Base-by-base conservation (phyloP, 768 basidiomycete species). In the Leccinum imitatum region DNA sequence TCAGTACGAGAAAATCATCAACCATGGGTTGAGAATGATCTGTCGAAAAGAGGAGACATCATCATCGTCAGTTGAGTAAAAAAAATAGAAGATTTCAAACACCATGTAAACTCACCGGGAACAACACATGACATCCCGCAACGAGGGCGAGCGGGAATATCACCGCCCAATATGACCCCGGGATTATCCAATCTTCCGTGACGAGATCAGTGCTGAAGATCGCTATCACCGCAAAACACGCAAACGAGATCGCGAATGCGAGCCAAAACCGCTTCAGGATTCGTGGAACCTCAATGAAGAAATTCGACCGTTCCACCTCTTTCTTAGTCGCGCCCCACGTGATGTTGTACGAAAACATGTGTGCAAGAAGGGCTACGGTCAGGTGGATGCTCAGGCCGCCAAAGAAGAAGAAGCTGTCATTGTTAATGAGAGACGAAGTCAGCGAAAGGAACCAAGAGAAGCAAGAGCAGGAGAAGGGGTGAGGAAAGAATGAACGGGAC, bases 281-380 rank as follows among this genome's bases (percentile, higher is more conserved):
- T 58, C 84, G 84, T 1, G 94, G 94, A 13, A 94, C 85, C 70
- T 96, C 93, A 54, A 89, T 83, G 82, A 91, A 94, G 78, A 96
- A 94, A 71, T 95, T 95, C 23, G 89, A 91, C 33, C 84, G 82
- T 71, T 94, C 89, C 41, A 95, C 91, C 72, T 91, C 90, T 81
- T 93, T 95, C 67, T 84, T 81, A 6, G 85, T 87, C 14, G 84
- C 79, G 2, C 80, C 78, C 86, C 85, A 87, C 6, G 73, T 75
- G 64, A 83, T 81, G 71, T 87, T 81, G 71, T 84, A 86, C 27
- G 82, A 82, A 67, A 85, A 81, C 54, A 86, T 46, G 71, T 87
- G 84, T 0, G 83, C 79, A 23, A 83, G 76, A n/a, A 87, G 72
- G 2, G 86, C 83, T 0, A 79, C 73, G 0, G 76, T 73, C 59